Percentiles rank a stretch among this genome's conserved stretches.
Evolutionary conservation across 2,329 filamentous ascomycete genomes (phyloP).

Genomic region (Phialemoniopsis sp.): DNA sequence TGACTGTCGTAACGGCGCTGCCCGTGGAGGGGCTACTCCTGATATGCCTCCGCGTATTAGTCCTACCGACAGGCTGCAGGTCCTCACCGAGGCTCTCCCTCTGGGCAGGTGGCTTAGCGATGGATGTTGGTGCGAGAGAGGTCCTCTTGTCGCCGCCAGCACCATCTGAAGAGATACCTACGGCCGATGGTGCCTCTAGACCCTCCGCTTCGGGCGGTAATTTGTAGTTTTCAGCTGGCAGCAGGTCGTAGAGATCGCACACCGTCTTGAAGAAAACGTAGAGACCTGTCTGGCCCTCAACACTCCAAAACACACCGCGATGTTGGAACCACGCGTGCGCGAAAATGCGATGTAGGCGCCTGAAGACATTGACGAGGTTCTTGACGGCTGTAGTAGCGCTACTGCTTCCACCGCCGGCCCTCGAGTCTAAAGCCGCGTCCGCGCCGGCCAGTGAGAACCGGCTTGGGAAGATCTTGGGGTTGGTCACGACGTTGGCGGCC

Average conservation of each 20-base stretch:
- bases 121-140: constrained; percentile 2
- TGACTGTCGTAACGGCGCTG: constrained; percentile 74
- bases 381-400: constrained; percentile 56
- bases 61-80: constrained; percentile 49
- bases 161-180: no score
- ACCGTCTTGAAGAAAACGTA: constrained; percentile 98
- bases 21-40: constrained; percentile 77
- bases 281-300: constrained; percentile 85
- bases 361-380: constrained; percentile 92
- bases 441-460: constrained; percentile 43
- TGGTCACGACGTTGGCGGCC: constrained; percentile 91
- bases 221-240: constrained; percentile 94
- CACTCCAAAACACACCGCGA: constrained; percentile 88
- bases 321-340: constrained; percentile 99
- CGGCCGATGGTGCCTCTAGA: constrained; percentile 46
- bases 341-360: constrained; percentile 91
- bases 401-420: constrained; percentile 21
- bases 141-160: constrained; percentile 1
- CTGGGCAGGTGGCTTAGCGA: constrained; percentile 20
- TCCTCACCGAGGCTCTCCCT: constrained; percentile 34
- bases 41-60: constrained; percentile 78
- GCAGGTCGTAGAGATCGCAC: constrained; percentile 84
- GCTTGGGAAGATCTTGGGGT: constrained; percentile 91
- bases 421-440: constrained; percentile 40
- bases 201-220: constrained; percentile 91